Evolutionary conservation across 768 basidiomycete genomes (phyloP).

Genomic region (Butyriboletus loyo): DNA sequence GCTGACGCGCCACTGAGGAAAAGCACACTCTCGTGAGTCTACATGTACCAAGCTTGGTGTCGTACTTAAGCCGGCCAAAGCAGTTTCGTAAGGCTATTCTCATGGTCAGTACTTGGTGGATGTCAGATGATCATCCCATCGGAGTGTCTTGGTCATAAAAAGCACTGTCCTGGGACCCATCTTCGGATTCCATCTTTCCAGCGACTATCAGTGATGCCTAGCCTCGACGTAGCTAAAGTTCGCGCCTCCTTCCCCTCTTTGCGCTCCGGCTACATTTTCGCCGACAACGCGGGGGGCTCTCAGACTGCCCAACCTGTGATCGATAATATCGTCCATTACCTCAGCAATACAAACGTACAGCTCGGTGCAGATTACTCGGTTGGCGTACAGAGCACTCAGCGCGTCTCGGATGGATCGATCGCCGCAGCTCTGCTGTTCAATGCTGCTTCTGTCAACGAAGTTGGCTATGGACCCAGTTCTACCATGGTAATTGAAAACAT

Average conservation of each 20-base stretch:
- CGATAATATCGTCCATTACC: slow-evolving; percentile 62
- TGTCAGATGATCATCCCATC: slow-evolving; percentile 6
- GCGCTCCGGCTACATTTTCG: slow-evolving; percentile 58
- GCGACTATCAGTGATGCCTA: slow-evolving; percentile 11
- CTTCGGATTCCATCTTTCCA: not conserved
- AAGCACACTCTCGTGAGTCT: too few relatives aligned
- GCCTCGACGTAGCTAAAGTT: slow-evolving; percentile 47
- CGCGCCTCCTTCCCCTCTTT: slow-evolving; percentile 65
- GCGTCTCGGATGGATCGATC: slow-evolving; percentile 47
- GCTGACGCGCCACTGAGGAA: too few relatives aligned
- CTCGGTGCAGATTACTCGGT: slow-evolving; percentile 68
- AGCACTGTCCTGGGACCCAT: not conserved
- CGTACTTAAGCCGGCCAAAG: not conserved
- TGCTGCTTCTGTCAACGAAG: slow-evolving; percentile 57
- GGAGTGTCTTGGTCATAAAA: not conserved
- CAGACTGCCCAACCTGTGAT: slow-evolving; percentile 55
- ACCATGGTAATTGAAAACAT: slow-evolving; percentile 71
- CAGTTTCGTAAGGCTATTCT: not conserved
- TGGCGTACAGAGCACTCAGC: slow-evolving; percentile 49
- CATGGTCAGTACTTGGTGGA: not conserved
- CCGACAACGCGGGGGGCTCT: slow-evolving; percentile 77
- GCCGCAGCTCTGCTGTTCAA: slow-evolving; percentile 62
- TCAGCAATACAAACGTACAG: slow-evolving; percentile 70
- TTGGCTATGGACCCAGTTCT: slow-evolving; percentile 65
- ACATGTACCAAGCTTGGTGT: not conserved